Conservation (phyloP, 345 rosid genomes). For the Luvunga scandens region DNA sequence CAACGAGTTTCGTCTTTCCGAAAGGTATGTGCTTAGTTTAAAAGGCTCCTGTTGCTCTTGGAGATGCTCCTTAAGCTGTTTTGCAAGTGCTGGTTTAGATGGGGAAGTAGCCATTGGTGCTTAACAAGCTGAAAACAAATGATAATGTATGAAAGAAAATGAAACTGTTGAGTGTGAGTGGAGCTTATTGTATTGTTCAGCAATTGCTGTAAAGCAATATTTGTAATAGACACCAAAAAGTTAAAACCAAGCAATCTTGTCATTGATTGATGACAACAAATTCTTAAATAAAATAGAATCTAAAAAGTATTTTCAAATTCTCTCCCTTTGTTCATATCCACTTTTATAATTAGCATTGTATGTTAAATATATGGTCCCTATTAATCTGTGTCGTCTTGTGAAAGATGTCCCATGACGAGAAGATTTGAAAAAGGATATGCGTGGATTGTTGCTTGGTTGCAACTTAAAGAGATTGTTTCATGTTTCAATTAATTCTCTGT, state of each 20-base stretch:
- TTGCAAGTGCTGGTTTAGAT: background rate
- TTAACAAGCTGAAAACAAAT: background rate
- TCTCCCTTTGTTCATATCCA: background rate
- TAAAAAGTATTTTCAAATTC: slow-evolving; percentile 6
- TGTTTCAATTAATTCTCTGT: background rate
- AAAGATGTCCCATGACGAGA: slow-evolving; percentile 1
- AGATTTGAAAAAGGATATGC: background rate
- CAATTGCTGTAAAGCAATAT: slow-evolving; percentile 16
- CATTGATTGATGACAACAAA: slow-evolving; percentile 14
- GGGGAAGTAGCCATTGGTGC: slow-evolving; percentile 22
- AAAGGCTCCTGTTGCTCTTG: slow-evolving; percentile 41
- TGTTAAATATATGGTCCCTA: background rate
- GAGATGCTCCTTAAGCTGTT: slow-evolving; percentile 36
- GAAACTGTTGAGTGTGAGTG: background rate
- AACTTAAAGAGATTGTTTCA: background rate
- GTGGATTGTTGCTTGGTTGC: slow-evolving; percentile 9
- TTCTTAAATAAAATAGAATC: background rate
- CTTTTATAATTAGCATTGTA: background rate
- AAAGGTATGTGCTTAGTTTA: slow-evolving; percentile 19
- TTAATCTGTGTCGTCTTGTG: background rate
- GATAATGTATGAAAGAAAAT: background rate
- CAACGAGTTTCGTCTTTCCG: slow-evolving; percentile 20
- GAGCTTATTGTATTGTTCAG: slow-evolving; percentile 11
- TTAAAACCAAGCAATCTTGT: slow-evolving; percentile 13
- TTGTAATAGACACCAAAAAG: slow-evolving; percentile 10